phyloP scores from a whole-genome alignment of 805 yeast genomes.

The Candida vaughaniae region DNA sequence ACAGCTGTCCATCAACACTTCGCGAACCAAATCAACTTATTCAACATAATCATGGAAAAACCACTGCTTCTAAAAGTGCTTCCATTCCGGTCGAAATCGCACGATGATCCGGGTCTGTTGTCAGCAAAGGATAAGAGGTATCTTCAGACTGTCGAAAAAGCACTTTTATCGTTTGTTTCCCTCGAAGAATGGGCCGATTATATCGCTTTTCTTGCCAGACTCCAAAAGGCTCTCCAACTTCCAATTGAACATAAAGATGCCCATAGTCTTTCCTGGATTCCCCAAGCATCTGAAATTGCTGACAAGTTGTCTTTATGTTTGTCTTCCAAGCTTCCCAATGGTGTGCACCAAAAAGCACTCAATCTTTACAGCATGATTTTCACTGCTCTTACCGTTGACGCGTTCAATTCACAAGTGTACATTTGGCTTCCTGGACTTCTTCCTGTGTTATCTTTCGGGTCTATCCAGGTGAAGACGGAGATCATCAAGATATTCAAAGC shows the following conservation, averaged over 20 bases:
- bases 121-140: slow-evolving; percentile 16
- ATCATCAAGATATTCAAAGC: slow-evolving; percentile 61
- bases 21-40: slow-evolving; percentile 27
- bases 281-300: slow-evolving; percentile 65
- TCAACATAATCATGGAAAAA: slow-evolving; percentile 18
- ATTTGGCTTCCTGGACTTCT: slow-evolving; percentile 93
- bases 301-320: slow-evolving; percentile 75
- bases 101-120: slow-evolving; percentile 4
- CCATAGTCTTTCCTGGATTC: slow-evolving; percentile 51
- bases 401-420: slow-evolving; percentile 54
- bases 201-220: slow-evolving; percentile 79
- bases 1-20: too few relatives aligned
- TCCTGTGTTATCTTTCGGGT: slow-evolving; percentile 84
- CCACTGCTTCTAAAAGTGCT: slow-evolving; percentile 5
- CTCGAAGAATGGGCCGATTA: slow-evolving; percentile 98
- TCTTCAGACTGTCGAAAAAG: slow-evolving; percentile 13
- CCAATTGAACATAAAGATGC: slow-evolving; percentile 20
- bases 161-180: slow-evolving; percentile 48
- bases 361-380: slow-evolving; percentile 75
- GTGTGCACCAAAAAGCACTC: slow-evolving; percentile 89
- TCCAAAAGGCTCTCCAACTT: slow-evolving; percentile 64
- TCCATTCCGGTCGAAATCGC: slow-evolving; percentile 8
- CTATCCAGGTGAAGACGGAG: slow-evolving; percentile 83
- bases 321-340: slow-evolving; percentile 82
- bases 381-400: slow-evolving; percentile 54